Evolutionary conservation across 805 yeast species (phyloP).

Genomic region (Teunomyces atbi): DNA sequence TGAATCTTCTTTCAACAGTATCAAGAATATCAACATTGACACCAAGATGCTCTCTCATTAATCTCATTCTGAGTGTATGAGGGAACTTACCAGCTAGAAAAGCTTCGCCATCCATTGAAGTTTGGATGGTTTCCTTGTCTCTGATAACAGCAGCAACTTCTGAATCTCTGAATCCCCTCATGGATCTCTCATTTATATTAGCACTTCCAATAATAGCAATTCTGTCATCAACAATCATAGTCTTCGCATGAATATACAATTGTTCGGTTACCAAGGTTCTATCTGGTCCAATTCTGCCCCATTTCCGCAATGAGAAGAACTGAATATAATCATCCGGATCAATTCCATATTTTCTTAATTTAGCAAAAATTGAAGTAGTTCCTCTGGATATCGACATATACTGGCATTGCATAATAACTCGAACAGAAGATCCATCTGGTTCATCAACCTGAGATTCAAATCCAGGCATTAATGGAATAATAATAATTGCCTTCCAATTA

Average conservation of each 20-base stretch:
- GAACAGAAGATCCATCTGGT: conserved; percentile 90
- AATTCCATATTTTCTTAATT: conserved; percentile 74
- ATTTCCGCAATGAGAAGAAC: conserved; percentile 87
- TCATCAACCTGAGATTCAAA: conserved; percentile 91
- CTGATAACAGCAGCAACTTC: conserved; percentile 89
- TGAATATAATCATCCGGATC: conserved; percentile 89
- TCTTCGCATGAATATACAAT: conserved; percentile 89
- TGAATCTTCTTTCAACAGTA: conserved; percentile 70
- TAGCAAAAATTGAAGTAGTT: conserved; percentile 78
- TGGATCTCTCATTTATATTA: conserved; percentile 93
- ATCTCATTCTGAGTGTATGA: conserved; percentile 79
- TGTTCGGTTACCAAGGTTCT: conserved; percentile 82
- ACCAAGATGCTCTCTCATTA: conserved; percentile 97
- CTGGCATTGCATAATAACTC: conserved; percentile 96
- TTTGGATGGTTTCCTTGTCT: conserved; percentile 68
- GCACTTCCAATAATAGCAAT: conserved; percentile 96
- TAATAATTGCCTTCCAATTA: conserved; percentile 84
- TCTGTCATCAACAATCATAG: conserved; percentile 89
- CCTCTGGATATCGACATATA: conserved; percentile 93
- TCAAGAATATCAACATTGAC: conserved; percentile 87
- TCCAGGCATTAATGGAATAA: conserved; percentile 97
- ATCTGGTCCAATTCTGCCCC: conserved; percentile 87
- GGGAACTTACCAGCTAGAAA: conserved; percentile 85
- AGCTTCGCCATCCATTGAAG: conserved; percentile 80
- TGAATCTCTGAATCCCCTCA: conserved; percentile 91